Base-by-base conservation (phyloP, 495 filamentous ascomycete species). In the Parathielavia appendiculata region DNA sequence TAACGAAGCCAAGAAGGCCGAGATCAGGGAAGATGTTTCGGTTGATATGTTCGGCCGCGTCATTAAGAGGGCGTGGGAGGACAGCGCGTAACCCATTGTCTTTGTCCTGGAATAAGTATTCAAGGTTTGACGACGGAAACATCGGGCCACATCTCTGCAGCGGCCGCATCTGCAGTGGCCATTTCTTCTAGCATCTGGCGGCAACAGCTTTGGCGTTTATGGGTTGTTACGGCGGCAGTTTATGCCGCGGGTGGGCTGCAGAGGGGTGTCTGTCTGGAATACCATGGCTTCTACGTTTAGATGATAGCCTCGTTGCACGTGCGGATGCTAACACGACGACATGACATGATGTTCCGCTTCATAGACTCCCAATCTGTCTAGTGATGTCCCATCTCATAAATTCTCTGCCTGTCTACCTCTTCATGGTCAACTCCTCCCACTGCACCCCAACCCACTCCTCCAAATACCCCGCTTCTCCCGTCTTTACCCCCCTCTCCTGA, bases 371-470 rank as follows among this genome's bases (percentile, higher is more conserved):
- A 22, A 14, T 20, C 1, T 20, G 6, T 20, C 43, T 45, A 22
- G n/a, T 45, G 14, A 20, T 48, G 23, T 14, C 14, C 23, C 32
- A 5, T 30, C 23, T n/a, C n/a, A n/a, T 32, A 32, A 34, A 32
- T 9, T 46, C 40, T 12, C 35, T 36, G 41, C 7, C 41, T 23
- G 23, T 39, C 51, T 64, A 68, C 63, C 70, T 59, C 61, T 64
- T 64, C 8, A 63, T 64, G 16, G 52, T 64, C 62, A 76, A 66
- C 71, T 95, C 90, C 77, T 97, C 93, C 93, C 92, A 98, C 76
- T 97, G 93, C 67, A 97, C 93, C 9, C 93, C 92, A 19, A 81
- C 86, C 92, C 95, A 97, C 73, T 98, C 93, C 75, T 97, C 95
- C 41, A 91, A 63, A 75, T 91, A 97, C 1, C 63, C 69, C 32